Evolutionary conservation across 352 stramenopile species (phyloP).

Genomic region (Pythium biforme): DNA sequence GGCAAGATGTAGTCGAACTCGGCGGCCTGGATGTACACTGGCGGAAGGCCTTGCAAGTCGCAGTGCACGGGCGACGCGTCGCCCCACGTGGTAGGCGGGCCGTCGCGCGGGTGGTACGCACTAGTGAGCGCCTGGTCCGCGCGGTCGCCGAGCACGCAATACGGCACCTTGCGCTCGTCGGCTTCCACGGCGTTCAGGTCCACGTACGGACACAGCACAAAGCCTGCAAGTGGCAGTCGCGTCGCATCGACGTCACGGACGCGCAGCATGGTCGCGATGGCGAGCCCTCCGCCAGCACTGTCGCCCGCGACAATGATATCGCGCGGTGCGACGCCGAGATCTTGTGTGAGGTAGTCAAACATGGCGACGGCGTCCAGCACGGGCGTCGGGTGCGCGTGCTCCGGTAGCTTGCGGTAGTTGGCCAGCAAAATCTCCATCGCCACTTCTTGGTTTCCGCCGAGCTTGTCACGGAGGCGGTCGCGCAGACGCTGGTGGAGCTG

Average conservation of each 20-base stretch:
- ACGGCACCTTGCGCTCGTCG: constrained; percentile 25
- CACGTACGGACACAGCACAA: constrained; percentile 34
- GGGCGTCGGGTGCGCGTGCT: constrained; percentile 18
- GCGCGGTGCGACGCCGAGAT: constrained; percentile 40
- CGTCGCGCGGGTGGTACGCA: constrained; percentile 19
- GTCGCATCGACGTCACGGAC: constrained; percentile 19
- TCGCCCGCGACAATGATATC: constrained; percentile 30
- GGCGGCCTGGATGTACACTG: constrained; percentile 24
- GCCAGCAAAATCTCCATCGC: constrained; percentile 33
- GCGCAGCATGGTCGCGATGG: constrained; percentile 20
- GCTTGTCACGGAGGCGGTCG: constrained; percentile 23
- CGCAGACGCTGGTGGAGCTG: constrained; percentile 19
- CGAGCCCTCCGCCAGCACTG: constrained; percentile 22
- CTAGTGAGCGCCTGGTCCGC: constrained; percentile 9
- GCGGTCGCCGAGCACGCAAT: constrained; percentile 22
- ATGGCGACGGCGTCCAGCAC: constrained; percentile 15
- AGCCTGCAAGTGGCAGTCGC: neutral
- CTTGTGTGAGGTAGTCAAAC: constrained; percentile 31
- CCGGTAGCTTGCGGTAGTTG: constrained; percentile 33
- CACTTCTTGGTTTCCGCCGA: constrained; percentile 32
- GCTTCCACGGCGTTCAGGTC: constrained; percentile 30
- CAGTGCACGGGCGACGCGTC: constrained; percentile 25
- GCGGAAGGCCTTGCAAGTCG: constrained; percentile 15
- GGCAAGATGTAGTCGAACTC: constrained; percentile 25
- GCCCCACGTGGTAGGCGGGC: constrained; percentile 20